Base-by-base conservation (phyloP, 176 grass and related monocot species). In the Tuctoria greenei region DNA sequence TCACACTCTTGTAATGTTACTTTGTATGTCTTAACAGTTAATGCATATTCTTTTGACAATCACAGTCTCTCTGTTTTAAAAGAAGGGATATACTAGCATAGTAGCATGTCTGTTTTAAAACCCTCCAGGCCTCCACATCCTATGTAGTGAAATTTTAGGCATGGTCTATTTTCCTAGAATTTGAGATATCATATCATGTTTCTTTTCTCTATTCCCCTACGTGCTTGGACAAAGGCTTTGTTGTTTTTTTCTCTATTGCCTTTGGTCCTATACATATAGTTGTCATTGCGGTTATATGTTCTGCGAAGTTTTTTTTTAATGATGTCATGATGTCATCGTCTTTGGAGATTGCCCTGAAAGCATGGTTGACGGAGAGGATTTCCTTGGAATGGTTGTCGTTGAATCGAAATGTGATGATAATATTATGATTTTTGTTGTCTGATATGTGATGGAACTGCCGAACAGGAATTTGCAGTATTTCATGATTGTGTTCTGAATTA, bases 361-460 rank as follows among this genome's bases (percentile, higher is more conserved):
- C 26, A 72, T 72, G 27, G 47, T 75, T 77, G 54, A 38, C 54
- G 6, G 23, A 83, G 57, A 44, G 16, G 58, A 9, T 57, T 74
- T 57, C 9, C 31, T 66, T 66, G 25, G 60, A 69, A 10, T 31
- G 24, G 38, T 58, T 76, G 34, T 7, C 64, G 14, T 47, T 51
- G n/a, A 52, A 50, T 11, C 4, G 39, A 69, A 76, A 41, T 60
- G 40, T 67, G 12, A 67, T 61, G 18, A 67, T 61, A 42, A 50
- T 38, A 21, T 41, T 59, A 21, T 37, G 1, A 24, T 41, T 67
- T 76, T 63, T 26, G 43, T 56, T 73, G 24, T 49, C n/a, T 73
- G 4, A 45, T 64, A 8, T 56, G 41, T 76, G 38, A 50, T 25
- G 51, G 10, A 54, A 51, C 5, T 62, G 35, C n/a, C n/a, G n/a